phyloP scores from a whole-genome alignment of 345 rosid genomes.

The Ceriops tagal region DNA sequence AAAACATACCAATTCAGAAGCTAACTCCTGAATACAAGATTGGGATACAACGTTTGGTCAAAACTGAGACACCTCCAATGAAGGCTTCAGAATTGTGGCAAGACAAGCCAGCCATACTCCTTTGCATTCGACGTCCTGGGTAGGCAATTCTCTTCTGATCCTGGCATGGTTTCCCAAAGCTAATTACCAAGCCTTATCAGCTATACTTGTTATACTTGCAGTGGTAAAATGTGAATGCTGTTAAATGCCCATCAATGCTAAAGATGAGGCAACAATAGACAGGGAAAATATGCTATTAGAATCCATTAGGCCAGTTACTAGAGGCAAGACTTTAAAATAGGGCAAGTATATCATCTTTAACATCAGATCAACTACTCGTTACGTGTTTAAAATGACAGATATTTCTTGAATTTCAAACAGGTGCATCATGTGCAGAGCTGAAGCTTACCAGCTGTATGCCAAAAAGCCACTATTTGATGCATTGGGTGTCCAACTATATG shows the following conservation, averaged over 20 bases:
- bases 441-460: slow-evolving; percentile 58
- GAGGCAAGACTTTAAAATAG: background rate
- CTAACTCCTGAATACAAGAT: slow-evolving; percentile 53
- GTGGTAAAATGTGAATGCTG: background rate
- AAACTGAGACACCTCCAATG: slow-evolving; percentile 52
- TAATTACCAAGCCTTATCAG: background rate
- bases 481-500: slow-evolving; percentile 50
- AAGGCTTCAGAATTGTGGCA: slow-evolving; percentile 59
- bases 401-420: slow-evolving; percentile 33
- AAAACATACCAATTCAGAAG: slow-evolving; percentile 47
- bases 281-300: background rate
- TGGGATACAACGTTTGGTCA: slow-evolving; percentile 52
- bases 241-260: background rate
- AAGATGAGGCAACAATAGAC: background rate
- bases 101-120: slow-evolving; percentile 52
- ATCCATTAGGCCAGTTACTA: background rate
- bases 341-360: background rate
- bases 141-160: slow-evolving; percentile 23
- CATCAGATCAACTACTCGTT: background rate
- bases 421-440: slow-evolving; percentile 79
- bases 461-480: slow-evolving; percentile 62
- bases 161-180: background rate
- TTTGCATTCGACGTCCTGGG: slow-evolving; percentile 67
- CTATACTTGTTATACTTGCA: background rate
- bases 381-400: slow-evolving; percentile 3